Conservation (phyloP, 2,329 filamentous ascomycete genomes). For the Nectriaceae sp. region DNA sequence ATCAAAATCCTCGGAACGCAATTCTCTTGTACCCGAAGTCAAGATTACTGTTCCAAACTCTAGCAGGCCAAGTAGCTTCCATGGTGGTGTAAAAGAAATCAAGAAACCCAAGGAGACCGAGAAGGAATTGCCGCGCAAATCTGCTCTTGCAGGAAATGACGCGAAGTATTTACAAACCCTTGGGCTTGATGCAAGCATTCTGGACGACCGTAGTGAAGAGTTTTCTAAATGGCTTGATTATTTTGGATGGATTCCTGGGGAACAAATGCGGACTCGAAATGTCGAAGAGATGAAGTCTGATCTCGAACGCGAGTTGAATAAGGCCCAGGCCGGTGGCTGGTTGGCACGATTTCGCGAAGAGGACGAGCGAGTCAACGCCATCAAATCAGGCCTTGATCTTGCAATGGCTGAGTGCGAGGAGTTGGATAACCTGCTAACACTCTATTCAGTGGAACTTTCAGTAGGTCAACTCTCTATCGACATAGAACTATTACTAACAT, state of each 20-base stretch:
- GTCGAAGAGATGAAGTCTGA: constrained; percentile 82
- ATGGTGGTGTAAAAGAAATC: constrained; percentile 39
- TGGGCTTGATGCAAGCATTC: constrained; percentile 74
- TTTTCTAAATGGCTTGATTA: constrained; percentile 83
- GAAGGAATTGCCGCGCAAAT: constrained; percentile 54
- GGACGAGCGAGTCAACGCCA: constrained; percentile 84
- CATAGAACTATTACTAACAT: constrained; percentile 13
- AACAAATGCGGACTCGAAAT: constrained; percentile 71
- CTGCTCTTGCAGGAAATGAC: constrained; percentile 71
- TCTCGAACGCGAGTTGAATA: constrained; percentile 83
- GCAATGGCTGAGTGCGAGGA: constrained; percentile 97
- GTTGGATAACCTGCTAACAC: constrained; percentile 86
- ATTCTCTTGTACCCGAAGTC: constrained; percentile 54
- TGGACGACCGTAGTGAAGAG: constrained; percentile 76
- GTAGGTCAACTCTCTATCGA: constrained; percentile 51
- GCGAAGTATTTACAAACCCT: constrained; percentile 76
- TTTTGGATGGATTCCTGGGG: constrained; percentile 82
- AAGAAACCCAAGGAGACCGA: constrained; percentile 34
- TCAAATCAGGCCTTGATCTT: constrained; percentile 82
- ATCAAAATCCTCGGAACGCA: constrained; percentile 30
- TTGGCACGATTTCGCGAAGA: constrained; percentile 81
- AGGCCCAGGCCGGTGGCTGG: constrained; percentile 92
- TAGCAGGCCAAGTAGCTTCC: constrained; percentile 41
- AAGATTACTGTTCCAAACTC: constrained; percentile 54
- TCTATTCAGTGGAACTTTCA: constrained; percentile 93